Conservation (phyloP, 1,284 basidiomycete genomes). For the Coriolopsis trogii region DNA sequence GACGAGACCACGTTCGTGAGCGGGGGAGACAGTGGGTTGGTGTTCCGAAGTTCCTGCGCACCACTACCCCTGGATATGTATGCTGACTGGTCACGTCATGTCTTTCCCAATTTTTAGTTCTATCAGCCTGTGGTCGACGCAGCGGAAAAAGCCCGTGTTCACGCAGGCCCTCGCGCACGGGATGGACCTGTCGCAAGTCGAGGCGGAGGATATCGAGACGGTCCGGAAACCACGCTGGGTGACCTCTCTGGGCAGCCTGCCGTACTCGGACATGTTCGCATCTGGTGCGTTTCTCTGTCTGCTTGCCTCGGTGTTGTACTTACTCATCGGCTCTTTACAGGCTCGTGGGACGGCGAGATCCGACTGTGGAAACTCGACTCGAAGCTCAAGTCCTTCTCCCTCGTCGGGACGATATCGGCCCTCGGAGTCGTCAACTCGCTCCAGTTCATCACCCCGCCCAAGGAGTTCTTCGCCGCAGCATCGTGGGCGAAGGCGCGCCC, state of each 20-base stretch:
- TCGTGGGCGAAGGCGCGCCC: conserved; percentile 40
- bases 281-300: conserved; percentile 60
- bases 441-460: conserved; percentile 72
- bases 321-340: conserved; percentile 40
- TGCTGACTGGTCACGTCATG: conserved; percentile 1
- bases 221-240: conserved; percentile 89
- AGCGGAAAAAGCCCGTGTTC: conserved; percentile 96
- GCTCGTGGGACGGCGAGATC: conserved; percentile 91
- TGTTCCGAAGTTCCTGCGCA: conserved; percentile 25
- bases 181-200: conserved; percentile 67
- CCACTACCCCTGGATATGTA: background rate
- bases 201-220: conserved; percentile 63
- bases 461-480: conserved; percentile 47
- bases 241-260: conserved; percentile 79
- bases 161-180: conserved; percentile 88
- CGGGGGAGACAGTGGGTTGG: conserved; percentile 94
- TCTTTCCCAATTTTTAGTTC: conserved; percentile 53
- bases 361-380: conserved; percentile 88
- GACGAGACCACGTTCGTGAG: conserved; percentile 93
- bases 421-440: conserved; percentile 90
- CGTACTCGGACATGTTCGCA: conserved; percentile 91
- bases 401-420: conserved; percentile 63
- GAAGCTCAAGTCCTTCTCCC: conserved; percentile 76
- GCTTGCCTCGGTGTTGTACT: conserved; percentile 7
- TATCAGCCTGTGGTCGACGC: conserved; percentile 90